Conservation (phyloP, 805 yeast genomes). For the Yarrowia divulgata region DNA sequence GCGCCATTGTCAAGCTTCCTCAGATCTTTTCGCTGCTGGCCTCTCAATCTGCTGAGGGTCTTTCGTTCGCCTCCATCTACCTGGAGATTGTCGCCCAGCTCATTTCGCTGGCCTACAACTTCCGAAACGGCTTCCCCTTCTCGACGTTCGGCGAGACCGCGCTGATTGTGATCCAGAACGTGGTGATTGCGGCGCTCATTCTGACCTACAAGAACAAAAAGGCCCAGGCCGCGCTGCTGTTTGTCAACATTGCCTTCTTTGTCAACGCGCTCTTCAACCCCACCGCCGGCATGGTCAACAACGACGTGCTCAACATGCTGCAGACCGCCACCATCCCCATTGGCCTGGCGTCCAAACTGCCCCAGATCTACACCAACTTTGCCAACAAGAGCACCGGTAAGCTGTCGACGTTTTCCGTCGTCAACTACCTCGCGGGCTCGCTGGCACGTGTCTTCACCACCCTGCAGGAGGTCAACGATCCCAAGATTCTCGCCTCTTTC, state of each 20-base stretch:
- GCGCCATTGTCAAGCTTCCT: slow-evolving; percentile 54
- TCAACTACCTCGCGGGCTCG: slow-evolving; percentile 52
- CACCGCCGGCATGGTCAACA: slow-evolving; percentile 45
- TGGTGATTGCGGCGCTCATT: slow-evolving; percentile 49
- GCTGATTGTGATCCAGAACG: slow-evolving; percentile 52
- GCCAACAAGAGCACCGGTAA: slow-evolving; percentile 53
- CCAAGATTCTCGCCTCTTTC: slow-evolving; percentile 50
- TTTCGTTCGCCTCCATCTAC: slow-evolving; percentile 50
- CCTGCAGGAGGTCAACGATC: slow-evolving; percentile 51
- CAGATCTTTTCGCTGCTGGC: slow-evolving; percentile 52
- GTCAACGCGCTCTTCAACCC: slow-evolving; percentile 45
- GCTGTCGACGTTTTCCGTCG: slow-evolving; percentile 52
- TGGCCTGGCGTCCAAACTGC: slow-evolving; percentile 51
- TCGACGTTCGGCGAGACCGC: slow-evolving; percentile 54
- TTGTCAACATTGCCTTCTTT: slow-evolving; percentile 43
- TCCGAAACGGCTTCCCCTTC: slow-evolving; percentile 51
- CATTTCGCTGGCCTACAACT: slow-evolving; percentile 52
- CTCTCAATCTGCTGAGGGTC: slow-evolving; percentile 50
- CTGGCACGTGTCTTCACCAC: slow-evolving; percentile 54
- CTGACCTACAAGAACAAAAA: slow-evolving; percentile 44
- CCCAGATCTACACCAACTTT: slow-evolving; percentile 52
- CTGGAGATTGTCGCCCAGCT: slow-evolving; percentile 52
- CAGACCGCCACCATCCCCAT: slow-evolving; percentile 53
- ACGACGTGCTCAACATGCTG: slow-evolving; percentile 44
- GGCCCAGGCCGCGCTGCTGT: slow-evolving; percentile 42